phyloP scores from a whole-genome alignment of 495 filamentous ascomycete genomes.

The Neurospora sp. region DNA sequence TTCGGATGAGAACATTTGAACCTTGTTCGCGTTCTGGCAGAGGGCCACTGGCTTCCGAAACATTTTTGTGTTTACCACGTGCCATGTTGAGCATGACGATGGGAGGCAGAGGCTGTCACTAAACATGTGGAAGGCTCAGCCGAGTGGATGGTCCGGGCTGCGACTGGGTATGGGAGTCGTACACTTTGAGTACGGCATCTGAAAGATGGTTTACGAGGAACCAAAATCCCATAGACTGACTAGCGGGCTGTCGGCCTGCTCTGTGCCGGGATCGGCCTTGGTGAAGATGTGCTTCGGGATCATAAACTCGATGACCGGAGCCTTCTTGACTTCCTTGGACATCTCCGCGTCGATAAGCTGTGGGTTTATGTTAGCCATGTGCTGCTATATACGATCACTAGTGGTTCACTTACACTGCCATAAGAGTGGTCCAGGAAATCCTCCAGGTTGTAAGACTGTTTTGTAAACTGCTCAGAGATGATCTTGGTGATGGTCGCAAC shows the following conservation, averaged over 20 bases:
- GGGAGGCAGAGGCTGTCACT: background rate
- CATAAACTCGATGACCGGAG: constrained; percentile 82
- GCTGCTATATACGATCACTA: background rate
- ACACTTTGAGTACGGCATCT: background rate
- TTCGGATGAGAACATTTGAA: background rate
- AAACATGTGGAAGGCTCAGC: background rate
- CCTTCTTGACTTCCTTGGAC: constrained; percentile 69
- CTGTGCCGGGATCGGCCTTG: constrained; percentile 36
- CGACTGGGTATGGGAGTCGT: constrained; percentile 3
- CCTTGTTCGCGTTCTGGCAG: background rate
- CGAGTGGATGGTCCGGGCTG: constrained; percentile 6
- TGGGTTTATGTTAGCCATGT: constrained; percentile 17
- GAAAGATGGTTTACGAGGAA: constrained; percentile 4
- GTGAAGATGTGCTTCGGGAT: constrained; percentile 85
- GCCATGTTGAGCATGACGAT: background rate
- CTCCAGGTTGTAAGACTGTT: constrained; percentile 82
- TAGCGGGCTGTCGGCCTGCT: constrained; percentile 36
- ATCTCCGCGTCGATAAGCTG: constrained; percentile 77
- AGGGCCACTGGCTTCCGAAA: constrained; percentile 1
- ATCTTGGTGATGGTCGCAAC: constrained; percentile 91
- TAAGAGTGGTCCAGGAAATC: constrained; percentile 97
- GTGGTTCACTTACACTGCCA: constrained; percentile 52
- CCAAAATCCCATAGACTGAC: constrained; percentile 49
- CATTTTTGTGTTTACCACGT: constrained; percentile 9
- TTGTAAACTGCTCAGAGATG: constrained; percentile 94